Conservation (phyloP, 2,329 filamentous ascomycete genomes). For the Blastomyces parvus region DNA sequence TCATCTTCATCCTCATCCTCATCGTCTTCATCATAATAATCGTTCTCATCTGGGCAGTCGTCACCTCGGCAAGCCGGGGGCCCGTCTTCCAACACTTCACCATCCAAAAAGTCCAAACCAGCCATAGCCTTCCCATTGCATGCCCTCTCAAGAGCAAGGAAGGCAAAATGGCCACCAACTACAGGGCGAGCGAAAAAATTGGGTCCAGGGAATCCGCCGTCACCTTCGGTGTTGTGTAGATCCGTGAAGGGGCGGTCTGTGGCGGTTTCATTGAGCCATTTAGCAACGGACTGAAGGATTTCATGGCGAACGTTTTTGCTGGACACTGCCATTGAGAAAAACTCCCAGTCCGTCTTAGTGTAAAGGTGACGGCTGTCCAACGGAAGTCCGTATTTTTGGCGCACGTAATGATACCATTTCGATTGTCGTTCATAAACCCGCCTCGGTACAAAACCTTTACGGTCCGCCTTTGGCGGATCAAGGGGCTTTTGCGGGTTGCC, state of each 20-base stretch:
- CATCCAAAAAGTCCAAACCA: slow-evolving; percentile 42
- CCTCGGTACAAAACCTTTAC: slow-evolving; percentile 56
- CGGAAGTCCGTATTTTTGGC: slow-evolving; percentile 73
- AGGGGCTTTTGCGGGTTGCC: slow-evolving; percentile 21
- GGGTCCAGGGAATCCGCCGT: slow-evolving; percentile 63
- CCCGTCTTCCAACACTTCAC: slow-evolving; percentile 3
- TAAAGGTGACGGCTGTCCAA: slow-evolving; percentile 75
- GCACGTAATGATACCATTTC: slow-evolving; percentile 67
- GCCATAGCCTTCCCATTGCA: slow-evolving; percentile 60
- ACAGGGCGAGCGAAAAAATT: slow-evolving; percentile 75
- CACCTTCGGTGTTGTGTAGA: slow-evolving; percentile 69
- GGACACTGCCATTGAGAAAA: slow-evolving; percentile 74
- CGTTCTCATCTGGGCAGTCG: neutral
- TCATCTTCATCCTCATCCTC: neutral
- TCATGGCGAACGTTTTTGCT: slow-evolving; percentile 57
- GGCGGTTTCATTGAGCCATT: slow-evolving; percentile 74
- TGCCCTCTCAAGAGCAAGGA: slow-evolving; percentile 69
- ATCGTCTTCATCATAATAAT: neutral
- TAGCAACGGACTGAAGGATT: slow-evolving; percentile 64
- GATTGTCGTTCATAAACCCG: slow-evolving; percentile 70
- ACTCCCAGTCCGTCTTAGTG: slow-evolving; percentile 85
- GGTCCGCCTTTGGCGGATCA: slow-evolving; percentile 8
- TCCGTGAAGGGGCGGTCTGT: slow-evolving; percentile 73
- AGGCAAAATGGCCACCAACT: slow-evolving; percentile 76
- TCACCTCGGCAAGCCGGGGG: slow-evolving; percentile 1